Evolutionary conservation across 164 flowering plant genomes (phyloP).

Genomic region (Berberis vulgaris): DNA sequence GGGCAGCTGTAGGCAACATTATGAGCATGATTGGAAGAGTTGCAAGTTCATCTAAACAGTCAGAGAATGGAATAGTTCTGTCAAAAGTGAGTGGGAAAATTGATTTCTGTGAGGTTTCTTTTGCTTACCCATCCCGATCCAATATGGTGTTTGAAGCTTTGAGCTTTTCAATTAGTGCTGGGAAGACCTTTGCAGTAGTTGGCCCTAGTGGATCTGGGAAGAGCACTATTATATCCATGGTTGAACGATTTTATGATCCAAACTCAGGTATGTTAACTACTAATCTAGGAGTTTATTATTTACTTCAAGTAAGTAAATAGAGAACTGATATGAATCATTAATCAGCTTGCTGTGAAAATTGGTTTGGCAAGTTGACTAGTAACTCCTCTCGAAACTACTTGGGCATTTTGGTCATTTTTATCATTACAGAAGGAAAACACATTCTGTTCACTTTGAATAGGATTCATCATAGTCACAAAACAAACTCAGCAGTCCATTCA

Average conservation of each 20-base stretch:
- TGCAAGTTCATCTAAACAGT: conserved; percentile 15
- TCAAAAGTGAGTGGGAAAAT: conserved; percentile 38
- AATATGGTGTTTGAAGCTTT: conserved; percentile 41
- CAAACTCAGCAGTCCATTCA: too few relatives aligned
- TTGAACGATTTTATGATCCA: conserved; percentile 68
- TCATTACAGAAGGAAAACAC: too few relatives aligned
- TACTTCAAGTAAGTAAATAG: too few relatives aligned
- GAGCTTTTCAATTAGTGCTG: conserved; percentile 45
- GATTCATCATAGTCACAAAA: too few relatives aligned
- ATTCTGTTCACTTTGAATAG: too few relatives aligned
- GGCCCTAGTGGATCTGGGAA: conserved; percentile 87
- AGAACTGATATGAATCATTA: too few relatives aligned
- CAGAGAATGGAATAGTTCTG: conserved; percentile 31
- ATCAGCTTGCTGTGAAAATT: too few relatives aligned
- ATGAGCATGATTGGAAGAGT: conserved; percentile 39
- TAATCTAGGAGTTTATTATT: neutral
- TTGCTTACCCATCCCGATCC: conserved; percentile 60
- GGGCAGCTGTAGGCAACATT: conserved; percentile 53
- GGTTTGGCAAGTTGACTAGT: too few relatives aligned
- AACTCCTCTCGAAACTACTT: too few relatives aligned
- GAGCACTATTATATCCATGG: conserved; percentile 64
- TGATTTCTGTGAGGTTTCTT: conserved; percentile 50
- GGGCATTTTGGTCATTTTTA: too few relatives aligned
- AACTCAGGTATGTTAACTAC: conserved; percentile 41
- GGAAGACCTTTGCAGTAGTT: conserved; percentile 54